A percentile compares a stretch with the other conserved stretches of the same genome.
phyloP scores from a whole-genome alignment of 805 yeast genomes.

The Suhomyces faveliae region DNA sequence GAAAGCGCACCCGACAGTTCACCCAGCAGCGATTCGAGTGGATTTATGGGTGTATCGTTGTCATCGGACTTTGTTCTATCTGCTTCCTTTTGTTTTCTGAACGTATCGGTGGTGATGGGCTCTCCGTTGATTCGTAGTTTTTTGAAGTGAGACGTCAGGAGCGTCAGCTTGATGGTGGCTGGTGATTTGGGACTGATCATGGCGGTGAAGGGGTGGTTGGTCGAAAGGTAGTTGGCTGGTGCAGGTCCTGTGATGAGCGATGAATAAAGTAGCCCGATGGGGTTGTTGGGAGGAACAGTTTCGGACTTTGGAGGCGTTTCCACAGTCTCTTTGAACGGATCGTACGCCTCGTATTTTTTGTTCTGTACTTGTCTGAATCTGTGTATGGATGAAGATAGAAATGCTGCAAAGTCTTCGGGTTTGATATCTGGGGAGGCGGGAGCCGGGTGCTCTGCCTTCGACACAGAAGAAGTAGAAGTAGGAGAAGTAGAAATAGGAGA shows the following conservation, averaged over 20 bases:
- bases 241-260: conserved; percentile 17
- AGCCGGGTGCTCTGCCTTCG: too few relatives aligned
- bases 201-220: conserved; percentile 15
- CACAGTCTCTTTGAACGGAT: conserved; percentile 10
- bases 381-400: conserved; percentile 31
- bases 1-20: conserved; percentile 1
- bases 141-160: conserved; percentile 39
- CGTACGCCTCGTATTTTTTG: conserved; percentile 10
- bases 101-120: conserved; percentile 29
- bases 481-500: too few relatives aligned
- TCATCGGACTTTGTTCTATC: not conserved
- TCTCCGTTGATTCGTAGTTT: conserved; percentile 42
- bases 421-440: conserved; percentile 5
- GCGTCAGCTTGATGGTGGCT: conserved; percentile 37
- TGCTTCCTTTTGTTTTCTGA: not conserved
- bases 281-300: conserved; percentile 15
- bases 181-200: conserved; percentile 28
- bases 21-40: too few relatives aligned
- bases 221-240: not conserved
- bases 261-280: conserved; percentile 28
- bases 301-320: too few relatives aligned
- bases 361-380: conserved; percentile 31
- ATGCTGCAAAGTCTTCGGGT: conserved; percentile 30
- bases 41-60: too few relatives aligned
- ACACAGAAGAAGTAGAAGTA: too few relatives aligned